Evolutionary conservation across 495 filamentous ascomycete genomes (phyloP).

Genomic region (Trichocladium antarcticum): DNA sequence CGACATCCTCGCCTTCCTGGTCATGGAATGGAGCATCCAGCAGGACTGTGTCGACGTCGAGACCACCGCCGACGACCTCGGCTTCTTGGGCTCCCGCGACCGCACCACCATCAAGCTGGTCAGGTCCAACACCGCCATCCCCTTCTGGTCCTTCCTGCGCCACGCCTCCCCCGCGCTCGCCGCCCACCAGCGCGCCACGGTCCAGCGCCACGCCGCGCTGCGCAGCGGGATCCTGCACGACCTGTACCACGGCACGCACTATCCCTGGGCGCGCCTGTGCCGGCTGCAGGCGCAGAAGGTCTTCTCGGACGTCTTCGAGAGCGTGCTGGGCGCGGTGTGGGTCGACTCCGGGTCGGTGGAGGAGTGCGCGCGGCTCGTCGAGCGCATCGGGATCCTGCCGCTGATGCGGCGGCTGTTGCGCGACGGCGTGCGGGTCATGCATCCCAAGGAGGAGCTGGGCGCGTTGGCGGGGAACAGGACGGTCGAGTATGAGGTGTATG

Average conservation of each 20-base stretch:
- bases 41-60: constrained; percentile 24
- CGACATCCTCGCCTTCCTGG: constrained; percentile 77
- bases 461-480: constrained; percentile 37
- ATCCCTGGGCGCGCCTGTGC: constrained; percentile 67
- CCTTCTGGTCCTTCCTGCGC: constrained; percentile 63
- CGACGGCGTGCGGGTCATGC: constrained; percentile 49
- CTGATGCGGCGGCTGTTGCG: constrained; percentile 50
- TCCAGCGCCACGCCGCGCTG: constrained; percentile 40
- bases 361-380: constrained; percentile 46
- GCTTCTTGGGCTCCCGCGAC: constrained; percentile 1
- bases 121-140: constrained; percentile 6
- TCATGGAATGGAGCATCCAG: constrained; percentile 44
- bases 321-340: constrained; percentile 72
- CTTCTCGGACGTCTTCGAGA: constrained; percentile 79
- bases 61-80: not conserved
- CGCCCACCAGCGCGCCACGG: constrained; percentile 30
- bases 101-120: not conserved
- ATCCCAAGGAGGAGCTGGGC: constrained; percentile 66
- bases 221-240: constrained; percentile 40
- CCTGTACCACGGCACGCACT: constrained; percentile 32
- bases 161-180: constrained; percentile 38
- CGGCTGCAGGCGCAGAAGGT: constrained; percentile 62
- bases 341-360: constrained; percentile 61
- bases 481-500: constrained; percentile 38
- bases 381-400: constrained; percentile 52